These are phyloP conservation scores for Camillea tinctor DNA, from an alignment of 2,329 filamentous ascomycete genomes.

Conservation along the genomic window DNA sequence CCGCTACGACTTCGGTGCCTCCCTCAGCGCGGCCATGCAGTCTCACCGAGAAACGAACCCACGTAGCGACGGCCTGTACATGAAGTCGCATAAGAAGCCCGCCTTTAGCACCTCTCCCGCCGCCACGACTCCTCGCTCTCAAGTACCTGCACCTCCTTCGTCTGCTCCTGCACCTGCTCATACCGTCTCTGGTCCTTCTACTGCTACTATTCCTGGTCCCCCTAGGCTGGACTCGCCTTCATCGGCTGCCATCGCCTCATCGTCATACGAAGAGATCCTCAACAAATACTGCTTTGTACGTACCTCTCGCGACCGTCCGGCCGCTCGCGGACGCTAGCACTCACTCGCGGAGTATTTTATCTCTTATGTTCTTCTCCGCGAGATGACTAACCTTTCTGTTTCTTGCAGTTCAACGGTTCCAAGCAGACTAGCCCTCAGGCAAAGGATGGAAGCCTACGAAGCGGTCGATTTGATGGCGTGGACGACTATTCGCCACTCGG, in stretches of 20 bases:
- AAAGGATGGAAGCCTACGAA: slow-evolving; percentile 47
- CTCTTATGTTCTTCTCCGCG: background rate
- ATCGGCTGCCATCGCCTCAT: slow-evolving; percentile 65
- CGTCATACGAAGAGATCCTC: slow-evolving; percentile 93
- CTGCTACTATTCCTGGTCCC: slow-evolving; percentile 7
- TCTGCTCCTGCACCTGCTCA: slow-evolving; percentile 3
- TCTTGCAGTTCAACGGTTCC: slow-evolving; percentile 57
- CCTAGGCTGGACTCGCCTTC: slow-evolving; percentile 52
- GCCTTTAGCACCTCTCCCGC: slow-evolving; percentile 20
- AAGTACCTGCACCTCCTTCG: background rate
- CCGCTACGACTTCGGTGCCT: slow-evolving; percentile 95
- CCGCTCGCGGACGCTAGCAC: slow-evolving; percentile 16
- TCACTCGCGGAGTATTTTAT: slow-evolving; percentile 7
- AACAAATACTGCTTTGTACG: slow-evolving; percentile 99
- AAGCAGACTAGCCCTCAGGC: slow-evolving; percentile 53
- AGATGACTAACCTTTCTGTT: slow-evolving; percentile 23
- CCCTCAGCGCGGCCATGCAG: slow-evolving; percentile 77
- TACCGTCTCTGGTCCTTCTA: slow-evolving; percentile 9
- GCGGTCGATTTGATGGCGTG: slow-evolving; percentile 43
- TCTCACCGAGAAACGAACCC: slow-evolving; percentile 65
- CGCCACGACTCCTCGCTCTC: slow-evolving; percentile 12
- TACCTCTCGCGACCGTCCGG: slow-evolving; percentile 44
- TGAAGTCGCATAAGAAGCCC: slow-evolving; percentile 49
- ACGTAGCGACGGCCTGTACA: slow-evolving; percentile 51
- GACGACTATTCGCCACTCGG: slow-evolving; percentile 35